A percentile compares a stretch with the other conserved stretches of the same genome.
phyloP scores from a whole-genome alignment of 1,284 basidiomycete genomes.

The Kalmanozyma brasiliensis region DNA sequence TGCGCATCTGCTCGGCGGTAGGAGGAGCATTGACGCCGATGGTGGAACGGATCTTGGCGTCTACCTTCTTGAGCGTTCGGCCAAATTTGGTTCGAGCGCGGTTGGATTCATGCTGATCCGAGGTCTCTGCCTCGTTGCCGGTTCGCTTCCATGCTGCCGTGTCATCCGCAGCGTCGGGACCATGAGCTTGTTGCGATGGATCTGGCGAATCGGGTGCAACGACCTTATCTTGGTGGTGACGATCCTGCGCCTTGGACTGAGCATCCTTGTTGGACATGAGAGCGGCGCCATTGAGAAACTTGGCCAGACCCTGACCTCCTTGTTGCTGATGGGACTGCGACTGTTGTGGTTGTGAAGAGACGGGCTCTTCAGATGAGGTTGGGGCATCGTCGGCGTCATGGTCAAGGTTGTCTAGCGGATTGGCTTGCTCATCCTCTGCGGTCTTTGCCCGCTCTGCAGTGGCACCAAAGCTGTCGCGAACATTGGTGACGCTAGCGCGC shows the following conservation, averaged over 20 bases:
- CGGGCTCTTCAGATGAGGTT: neutral
- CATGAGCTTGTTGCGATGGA: neutral
- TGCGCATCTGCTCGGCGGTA: conserved; percentile 23
- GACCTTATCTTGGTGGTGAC: conserved; percentile 12
- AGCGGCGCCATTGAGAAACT: conserved; percentile 38
- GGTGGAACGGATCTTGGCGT: conserved; percentile 28
- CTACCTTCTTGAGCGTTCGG: conserved; percentile 32
- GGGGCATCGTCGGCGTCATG: neutral
- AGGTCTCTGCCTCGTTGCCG: conserved; percentile 20
- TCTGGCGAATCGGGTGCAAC: neutral
- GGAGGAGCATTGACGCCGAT: conserved; percentile 35
- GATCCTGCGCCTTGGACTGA: conserved; percentile 21
- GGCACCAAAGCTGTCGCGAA: conserved; percentile 36
- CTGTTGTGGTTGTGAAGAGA: neutral
- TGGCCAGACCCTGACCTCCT: conserved; percentile 12
- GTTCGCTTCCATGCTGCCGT: conserved; percentile 32
- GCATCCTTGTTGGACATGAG: conserved; percentile 26
- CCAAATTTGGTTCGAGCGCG: conserved; percentile 18
- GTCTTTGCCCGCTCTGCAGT: conserved; percentile 32
- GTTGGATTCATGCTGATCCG: conserved; percentile 21
- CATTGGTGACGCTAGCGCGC: conserved; percentile 31
- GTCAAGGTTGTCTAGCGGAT: conserved; percentile 1
- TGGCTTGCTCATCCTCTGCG: conserved; percentile 25
- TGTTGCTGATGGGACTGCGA: conserved; percentile 3
- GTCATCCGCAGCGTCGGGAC: neutral